Conservation (phyloP, 768 basidiomycete genomes). For the Termitomyces sp. region DNA sequence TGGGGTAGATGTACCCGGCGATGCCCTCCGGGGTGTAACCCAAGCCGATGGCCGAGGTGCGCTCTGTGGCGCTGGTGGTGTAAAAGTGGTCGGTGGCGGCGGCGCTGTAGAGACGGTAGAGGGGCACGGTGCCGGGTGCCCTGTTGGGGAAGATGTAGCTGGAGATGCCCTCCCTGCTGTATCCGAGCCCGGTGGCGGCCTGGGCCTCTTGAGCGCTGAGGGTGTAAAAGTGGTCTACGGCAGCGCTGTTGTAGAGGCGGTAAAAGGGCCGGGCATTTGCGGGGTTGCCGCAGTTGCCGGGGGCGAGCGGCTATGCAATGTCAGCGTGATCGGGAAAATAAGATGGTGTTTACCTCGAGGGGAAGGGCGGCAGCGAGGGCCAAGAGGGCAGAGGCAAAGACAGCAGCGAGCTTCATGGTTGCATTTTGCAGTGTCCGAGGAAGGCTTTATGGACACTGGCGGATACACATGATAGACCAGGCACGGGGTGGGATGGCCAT, state of each 20-base stretch:
- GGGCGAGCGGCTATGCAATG: background rate
- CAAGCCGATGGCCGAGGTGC: conserved; percentile 2
- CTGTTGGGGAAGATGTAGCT: conserved; percentile 8
- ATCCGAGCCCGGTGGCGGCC: conserved; percentile 1
- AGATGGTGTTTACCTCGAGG: background rate
- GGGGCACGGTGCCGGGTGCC: conserved; percentile 10
- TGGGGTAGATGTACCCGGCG: conserved; percentile 15
- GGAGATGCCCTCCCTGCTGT: conserved; percentile 7
- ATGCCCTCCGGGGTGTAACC: conserved; percentile 14
- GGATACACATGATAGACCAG: background rate
- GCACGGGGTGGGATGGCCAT: background rate
- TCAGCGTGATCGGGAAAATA: background rate
- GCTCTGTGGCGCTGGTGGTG: conserved; percentile 14
- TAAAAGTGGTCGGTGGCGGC: conserved; percentile 16
- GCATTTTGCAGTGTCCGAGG: too few species aligned
- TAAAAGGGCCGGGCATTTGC: conserved; percentile 2
- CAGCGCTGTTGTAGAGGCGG: background rate
- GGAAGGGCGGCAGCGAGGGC: background rate
- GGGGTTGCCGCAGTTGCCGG: background rate
- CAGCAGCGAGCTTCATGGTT: conserved; percentile 7
- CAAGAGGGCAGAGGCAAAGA: background rate
- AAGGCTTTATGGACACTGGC: too few species aligned
- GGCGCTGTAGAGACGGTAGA: conserved; percentile 18
- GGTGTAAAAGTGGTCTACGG: conserved; percentile 14
- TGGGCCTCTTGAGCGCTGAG: conserved; percentile 1